phyloP scores from a whole-genome alignment of 2,329 filamentous ascomycete species.

The Colletotrichum magnum region DNA sequence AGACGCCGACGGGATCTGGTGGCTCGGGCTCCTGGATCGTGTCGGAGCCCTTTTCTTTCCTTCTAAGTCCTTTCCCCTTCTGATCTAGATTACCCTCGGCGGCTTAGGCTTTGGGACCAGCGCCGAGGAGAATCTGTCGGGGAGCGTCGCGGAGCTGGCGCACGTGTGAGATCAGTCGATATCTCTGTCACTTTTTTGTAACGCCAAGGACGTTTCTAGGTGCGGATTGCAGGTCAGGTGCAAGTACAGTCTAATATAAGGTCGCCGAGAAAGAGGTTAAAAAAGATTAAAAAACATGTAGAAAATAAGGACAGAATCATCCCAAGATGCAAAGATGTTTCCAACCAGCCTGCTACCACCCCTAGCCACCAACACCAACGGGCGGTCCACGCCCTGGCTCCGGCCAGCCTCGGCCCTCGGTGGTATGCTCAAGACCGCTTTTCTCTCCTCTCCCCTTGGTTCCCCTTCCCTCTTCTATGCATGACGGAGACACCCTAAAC shows the following conservation, averaged over 20 bases:
- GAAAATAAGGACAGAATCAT: not conserved
- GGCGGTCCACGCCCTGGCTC: constrained; percentile 14
- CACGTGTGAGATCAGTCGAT: no score
- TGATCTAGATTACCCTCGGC: constrained; percentile 16
- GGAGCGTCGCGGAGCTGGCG: not conserved
- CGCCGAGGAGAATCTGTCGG: not conserved
- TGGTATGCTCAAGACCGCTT: not conserved
- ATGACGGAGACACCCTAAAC: not conserved
- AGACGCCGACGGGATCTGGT: constrained; percentile 22
- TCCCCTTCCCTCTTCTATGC: not conserved
- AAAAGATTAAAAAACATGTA: not conserved
- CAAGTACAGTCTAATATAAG: not conserved
- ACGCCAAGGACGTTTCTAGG: not conserved
- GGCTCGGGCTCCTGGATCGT: constrained; percentile 20
- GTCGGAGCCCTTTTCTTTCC: not conserved
- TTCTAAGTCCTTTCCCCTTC: constrained; percentile 3
- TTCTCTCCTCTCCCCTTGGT: no score
- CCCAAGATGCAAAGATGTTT: not conserved
- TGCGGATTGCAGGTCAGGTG: not conserved
- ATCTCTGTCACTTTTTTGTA: not conserved
- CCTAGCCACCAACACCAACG: no score
- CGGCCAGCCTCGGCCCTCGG: constrained; percentile 38
- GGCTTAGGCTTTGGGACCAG: not conserved
- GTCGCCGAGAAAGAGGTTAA: not conserved
- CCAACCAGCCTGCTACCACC: not conserved